Base-by-base conservation (phyloP, 1,139 yeast genomes). In the Debaryomyces nepalensis region DNA sequence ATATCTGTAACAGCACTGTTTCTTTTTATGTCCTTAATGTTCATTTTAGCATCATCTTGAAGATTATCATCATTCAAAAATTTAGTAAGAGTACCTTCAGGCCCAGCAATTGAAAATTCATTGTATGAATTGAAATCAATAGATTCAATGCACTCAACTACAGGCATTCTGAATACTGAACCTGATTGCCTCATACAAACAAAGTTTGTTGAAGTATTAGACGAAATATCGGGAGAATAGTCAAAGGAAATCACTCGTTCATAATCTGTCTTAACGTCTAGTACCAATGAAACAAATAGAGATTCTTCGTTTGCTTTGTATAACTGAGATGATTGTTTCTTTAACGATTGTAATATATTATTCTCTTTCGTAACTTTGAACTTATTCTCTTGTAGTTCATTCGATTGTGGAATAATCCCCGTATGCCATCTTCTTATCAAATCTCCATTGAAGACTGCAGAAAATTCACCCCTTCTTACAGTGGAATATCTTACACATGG, bases 141-240 rank as follows among this genome's bases (percentile, higher is more conserved):
- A 5, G 82, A 73, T 35, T 82, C 82, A 26, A 84, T 82, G 40
- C 86, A 79, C 58, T 87, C 95, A 1, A 73, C 68, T 0, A 84
- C 87, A 0, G 84, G 79, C 93, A 87, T 87, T 46, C 87, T 71
- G 62, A 87, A 90, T 0, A 89, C 84, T 37, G 88, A 84, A 2
- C 97, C 97, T 1, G 95, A 85, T 56, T 88, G 95, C 49, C 96
- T 71, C 86, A 90, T 86, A 61, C 97, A 90, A 26, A 90, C 82
- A 49, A 87, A 75, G 48, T 70, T 68, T 29, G 79, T 76, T n/a
- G 79, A 71, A 0, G 79, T 73, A 33, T 64, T 63, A 0, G 76
- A 62, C 2, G 58, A 47, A 3, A 63, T 48, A 51, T 82, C 84
- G 1, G 88, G 84, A 4, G 85, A 81, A 58, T 89, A 90, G 59